Evolutionary conservation across 192 early-diverging fungal species (phyloP), one percentile per base, ranked within the genome.

Genomic region (Coemansia sp.): DNA sequence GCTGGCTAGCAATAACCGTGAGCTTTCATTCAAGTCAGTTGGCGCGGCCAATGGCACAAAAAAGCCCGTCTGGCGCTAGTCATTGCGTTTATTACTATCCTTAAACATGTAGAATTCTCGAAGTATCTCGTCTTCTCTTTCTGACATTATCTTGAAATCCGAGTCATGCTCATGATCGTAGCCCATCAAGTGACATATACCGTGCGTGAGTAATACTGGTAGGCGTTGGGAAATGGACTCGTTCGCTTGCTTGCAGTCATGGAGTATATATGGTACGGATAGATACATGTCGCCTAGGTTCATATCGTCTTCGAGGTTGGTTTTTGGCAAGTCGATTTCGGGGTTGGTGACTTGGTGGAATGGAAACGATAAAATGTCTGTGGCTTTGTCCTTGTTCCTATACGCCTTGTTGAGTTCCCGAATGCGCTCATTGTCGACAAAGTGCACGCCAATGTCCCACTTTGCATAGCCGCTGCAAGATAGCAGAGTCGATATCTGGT

Each of bases 301-400:
- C 27, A 71, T 68, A 15, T 85, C 75, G 25, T 90, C 89, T 10
- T 78, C 72, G 15, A 53, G 21, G 39, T 14, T 60, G 63, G n/a
- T 72, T 78, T 58, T 76, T 1, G 60, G 61, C 57, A 66, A 61
- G 50, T 63, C 27, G 8, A 61, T 19, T 23, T 76, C 77, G n/a
- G 77, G 68, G 19, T 4, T 74, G 0, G 17, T 11, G 0, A 83
- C 82, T 34, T 77, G 41, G 68, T 86, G 78, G 73, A 89, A 90
- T 2, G 87, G 89, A 64, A 90, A 90, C 15, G 88, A 89, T 14
- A 90, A 67, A 39, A 90, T 89, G 50, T 90, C 89, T 1, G 89
- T 90, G 1, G 87, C 41, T 48, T 62, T 68, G 68, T 87, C 74
- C 42, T 80, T 85, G 62, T 72, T 53, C 0, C 89, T 72, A 70